These are phyloP conservation scores for Cymbopogon flexuosus DNA, from an alignment of 202 grass and related monocot genomes.

Conservation along the genomic window DNA sequence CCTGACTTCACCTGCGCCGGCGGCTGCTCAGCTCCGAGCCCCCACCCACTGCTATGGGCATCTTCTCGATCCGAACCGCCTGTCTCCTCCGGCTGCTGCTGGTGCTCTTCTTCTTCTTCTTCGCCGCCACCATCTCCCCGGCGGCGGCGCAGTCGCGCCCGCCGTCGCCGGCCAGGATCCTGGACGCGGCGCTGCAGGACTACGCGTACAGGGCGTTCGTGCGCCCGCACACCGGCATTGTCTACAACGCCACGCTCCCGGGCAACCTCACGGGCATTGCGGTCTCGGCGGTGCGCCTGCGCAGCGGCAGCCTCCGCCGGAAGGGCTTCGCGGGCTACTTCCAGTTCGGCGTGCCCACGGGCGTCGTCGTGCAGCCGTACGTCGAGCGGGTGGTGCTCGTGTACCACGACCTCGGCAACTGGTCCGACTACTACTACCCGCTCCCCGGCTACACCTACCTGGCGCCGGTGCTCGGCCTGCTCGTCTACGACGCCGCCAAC, in stretches of 20 bases:
- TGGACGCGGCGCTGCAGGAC: slow-evolving; percentile 67
- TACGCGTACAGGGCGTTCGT: slow-evolving; percentile 57
- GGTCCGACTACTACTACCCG: slow-evolving; percentile 56
- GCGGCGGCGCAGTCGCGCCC: slow-evolving; percentile 23
- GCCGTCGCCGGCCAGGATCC: slow-evolving; percentile 35
- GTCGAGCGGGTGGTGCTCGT: slow-evolving; percentile 68
- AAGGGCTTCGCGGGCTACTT: slow-evolving; percentile 43
- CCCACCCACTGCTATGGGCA: slow-evolving; percentile 37
- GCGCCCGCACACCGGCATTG: slow-evolving; percentile 56
- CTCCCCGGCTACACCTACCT: slow-evolving; percentile 67
- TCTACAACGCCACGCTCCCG: slow-evolving; percentile 54
- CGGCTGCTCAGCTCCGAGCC: not conserved
- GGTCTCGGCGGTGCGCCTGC: slow-evolving; percentile 57
- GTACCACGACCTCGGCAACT: slow-evolving; percentile 62
- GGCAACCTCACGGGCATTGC: slow-evolving; percentile 53
- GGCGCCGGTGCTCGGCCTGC: slow-evolving; percentile 67
- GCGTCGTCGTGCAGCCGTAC: slow-evolving; percentile 54
- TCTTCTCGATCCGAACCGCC: slow-evolving; percentile 30
- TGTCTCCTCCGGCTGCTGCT: slow-evolving; percentile 37
- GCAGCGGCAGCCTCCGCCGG: slow-evolving; percentile 67
- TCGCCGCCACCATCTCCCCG: not conserved
- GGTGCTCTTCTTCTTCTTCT: not conserved
- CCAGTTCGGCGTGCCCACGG: slow-evolving; percentile 53
- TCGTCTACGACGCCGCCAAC: slow-evolving; percentile 69
- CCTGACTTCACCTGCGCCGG: not conserved